Evolutionary conservation across 73 alveolate genomes (phyloP), one percentile per base, ranked within the genome.

Genomic region (Paramecium biaurelia): DNA sequence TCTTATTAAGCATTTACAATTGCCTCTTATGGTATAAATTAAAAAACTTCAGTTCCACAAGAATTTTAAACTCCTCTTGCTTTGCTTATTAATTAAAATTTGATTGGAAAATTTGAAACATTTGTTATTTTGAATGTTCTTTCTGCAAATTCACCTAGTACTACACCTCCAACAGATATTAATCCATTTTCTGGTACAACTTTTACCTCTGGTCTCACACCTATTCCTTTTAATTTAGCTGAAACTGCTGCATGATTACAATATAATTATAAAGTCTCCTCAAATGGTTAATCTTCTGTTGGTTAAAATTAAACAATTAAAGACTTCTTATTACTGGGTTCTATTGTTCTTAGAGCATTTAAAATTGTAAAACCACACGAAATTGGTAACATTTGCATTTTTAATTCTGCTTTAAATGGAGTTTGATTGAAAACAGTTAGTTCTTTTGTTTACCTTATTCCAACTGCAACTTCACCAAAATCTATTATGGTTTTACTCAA

Each of bases 401-500:
- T 94, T 57, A 98, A 74, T 45, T 90, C 89, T 35, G 97, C 99
- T 30, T 95, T 93, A 38, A 79, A 88, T 79, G 93, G 93, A 21
- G 98, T 97, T 42, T 95, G 92, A 95, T 98, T 98, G 42, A 95
- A 94, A 58, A 98, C 85, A 9, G 97, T 93, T 43, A 98, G 85
- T 84, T 98, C 98, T 85, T 93, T 58, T 14, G 97, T 95, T 96
- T 97, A 93, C 84, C 98, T 95, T 23, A 95, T 94, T 37, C 97
- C 98, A 7, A 98, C 99, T 41, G 99, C 98, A 49, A 98, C 96
- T 92, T 98, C 99, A 5, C 99, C 99, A 92, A 98, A 98, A 68
- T 98, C 99, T 21, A 97, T 76, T 38, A 89, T 96, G 18, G 96
- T 95, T 59, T 94, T 96, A 86, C 97, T 95, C 21, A 98, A 98